Conservation (phyloP, 1,284 basidiomycete genomes). For the Cryptococcus wingfieldii region DNA sequence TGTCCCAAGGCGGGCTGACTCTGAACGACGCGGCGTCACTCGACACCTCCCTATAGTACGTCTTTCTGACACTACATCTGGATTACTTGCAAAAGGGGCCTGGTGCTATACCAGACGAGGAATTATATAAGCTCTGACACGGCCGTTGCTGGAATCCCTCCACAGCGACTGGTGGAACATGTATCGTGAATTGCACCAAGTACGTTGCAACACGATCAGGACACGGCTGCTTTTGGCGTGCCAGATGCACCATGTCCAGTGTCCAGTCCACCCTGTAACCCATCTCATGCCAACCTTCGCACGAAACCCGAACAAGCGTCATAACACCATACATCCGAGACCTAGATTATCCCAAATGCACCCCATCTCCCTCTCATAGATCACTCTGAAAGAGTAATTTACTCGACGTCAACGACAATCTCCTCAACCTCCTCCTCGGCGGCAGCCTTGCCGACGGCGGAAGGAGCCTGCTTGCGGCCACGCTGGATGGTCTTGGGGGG, state of each 20-base stretch:
- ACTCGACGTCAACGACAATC: conserved; percentile 47
- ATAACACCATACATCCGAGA: not conserved
- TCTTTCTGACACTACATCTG: no score
- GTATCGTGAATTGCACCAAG: no score
- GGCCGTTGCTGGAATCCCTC: no score
- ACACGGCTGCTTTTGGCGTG: not conserved
- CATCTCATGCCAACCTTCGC: not conserved
- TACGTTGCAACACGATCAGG: no score
- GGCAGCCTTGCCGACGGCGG: conserved; percentile 55
- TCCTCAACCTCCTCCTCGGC: conserved; percentile 11
- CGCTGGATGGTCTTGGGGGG: conserved; percentile 58
- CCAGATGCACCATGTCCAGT: no score
- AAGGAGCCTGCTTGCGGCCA: conserved; percentile 75
- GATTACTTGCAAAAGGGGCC: no score
- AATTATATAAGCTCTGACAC: no score
- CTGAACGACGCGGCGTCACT: no score
- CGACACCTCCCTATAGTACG: no score
- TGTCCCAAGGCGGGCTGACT: no score
- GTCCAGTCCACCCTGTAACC: not conserved
- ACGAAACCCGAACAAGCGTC: not conserved
- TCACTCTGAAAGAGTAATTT: conserved; percentile 12
- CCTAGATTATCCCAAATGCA: not conserved
- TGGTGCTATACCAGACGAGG: no score
- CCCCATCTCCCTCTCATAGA: not conserved
- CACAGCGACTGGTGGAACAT: no score